Evolutionary conservation across 768 basidiomycete genomes (phyloP).

Genomic region (Tremella yokohamensis): DNA sequence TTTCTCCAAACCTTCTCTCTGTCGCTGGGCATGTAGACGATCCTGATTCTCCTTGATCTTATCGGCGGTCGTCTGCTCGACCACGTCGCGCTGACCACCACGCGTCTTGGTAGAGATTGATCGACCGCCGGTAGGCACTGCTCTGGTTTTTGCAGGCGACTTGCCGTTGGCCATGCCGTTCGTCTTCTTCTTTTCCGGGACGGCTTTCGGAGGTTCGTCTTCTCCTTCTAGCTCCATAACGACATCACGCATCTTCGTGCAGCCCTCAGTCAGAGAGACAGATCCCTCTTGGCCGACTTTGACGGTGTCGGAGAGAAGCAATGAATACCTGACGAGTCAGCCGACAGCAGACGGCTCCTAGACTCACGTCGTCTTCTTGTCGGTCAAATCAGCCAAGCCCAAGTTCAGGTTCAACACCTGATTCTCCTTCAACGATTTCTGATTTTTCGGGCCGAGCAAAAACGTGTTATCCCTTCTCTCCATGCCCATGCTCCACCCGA

Average conservation of each 20-base stretch:
- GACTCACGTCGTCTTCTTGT: constrained; percentile 65
- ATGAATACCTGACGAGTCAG: constrained; percentile 63
- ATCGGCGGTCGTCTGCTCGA: constrained; percentile 69
- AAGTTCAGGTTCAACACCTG: constrained; percentile 84
- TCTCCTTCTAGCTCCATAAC: constrained; percentile 25
- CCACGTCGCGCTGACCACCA: constrained; percentile 72
- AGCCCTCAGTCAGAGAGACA: constrained; percentile 73
- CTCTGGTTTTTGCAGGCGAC: constrained; percentile 49
- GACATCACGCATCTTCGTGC: constrained; percentile 58
- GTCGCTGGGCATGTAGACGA: constrained; percentile 71
- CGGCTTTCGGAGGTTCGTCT: constrained; percentile 56
- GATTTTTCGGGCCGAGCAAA: constrained; percentile 75
- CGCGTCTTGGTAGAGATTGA: constrained; percentile 87
- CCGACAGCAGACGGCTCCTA: background rate
- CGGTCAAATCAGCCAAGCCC: constrained; percentile 77
- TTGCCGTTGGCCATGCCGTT: constrained; percentile 57
- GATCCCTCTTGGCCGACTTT: constrained; percentile 62
- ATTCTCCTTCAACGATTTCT: constrained; percentile 64
- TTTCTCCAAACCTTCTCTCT: constrained; percentile 73
- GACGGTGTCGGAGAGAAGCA: constrained; percentile 85
- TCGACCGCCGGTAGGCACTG: constrained; percentile 64
- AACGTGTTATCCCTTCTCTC: constrained; percentile 90
- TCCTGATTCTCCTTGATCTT: constrained; percentile 83
- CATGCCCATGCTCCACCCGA: constrained; percentile 90
- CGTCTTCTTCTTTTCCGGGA: constrained; percentile 55